Evolutionary conservation across 139 green algal species (phyloP).

Genomic region (Auxenochlorella protothecoides): DNA sequence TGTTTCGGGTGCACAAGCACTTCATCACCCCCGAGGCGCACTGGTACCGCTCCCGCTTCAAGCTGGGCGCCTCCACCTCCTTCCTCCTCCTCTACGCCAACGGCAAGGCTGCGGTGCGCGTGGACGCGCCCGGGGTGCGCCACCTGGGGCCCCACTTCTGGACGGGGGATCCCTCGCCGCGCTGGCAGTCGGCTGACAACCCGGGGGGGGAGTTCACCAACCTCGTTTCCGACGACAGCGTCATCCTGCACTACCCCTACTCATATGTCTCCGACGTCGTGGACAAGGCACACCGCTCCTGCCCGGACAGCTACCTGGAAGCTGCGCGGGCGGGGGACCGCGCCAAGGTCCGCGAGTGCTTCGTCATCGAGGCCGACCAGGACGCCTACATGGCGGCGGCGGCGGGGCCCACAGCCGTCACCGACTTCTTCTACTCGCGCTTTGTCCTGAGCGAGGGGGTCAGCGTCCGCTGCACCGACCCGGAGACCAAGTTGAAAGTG

Average conservation of each 20-base stretch:
- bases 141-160: slow-evolving; percentile 28
- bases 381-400: slow-evolving; percentile 30
- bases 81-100: slow-evolving; percentile 47
- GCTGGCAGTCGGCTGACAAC: slow-evolving; percentile 11
- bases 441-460: slow-evolving; percentile 28
- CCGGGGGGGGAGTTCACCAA: slow-evolving; percentile 12
- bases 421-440: slow-evolving; percentile 20
- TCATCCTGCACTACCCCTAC: slow-evolving; percentile 33
- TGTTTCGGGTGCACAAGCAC: slow-evolving; percentile 49
- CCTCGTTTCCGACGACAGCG: slow-evolving; percentile 12
- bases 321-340: slow-evolving; percentile 1
- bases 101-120: slow-evolving; percentile 39
- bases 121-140: slow-evolving; percentile 14
- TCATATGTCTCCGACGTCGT: slow-evolving; percentile 14
- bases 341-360: slow-evolving; percentile 21
- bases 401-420: slow-evolving; percentile 1
- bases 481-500: slow-evolving; percentile 1
- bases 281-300: slow-evolving; percentile 24
- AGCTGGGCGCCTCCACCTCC: slow-evolving; percentile 16
- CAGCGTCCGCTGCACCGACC: slow-evolving; percentile 17
- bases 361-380: slow-evolving; percentile 26
- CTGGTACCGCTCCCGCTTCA: slow-evolving; percentile 19
- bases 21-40: slow-evolving; percentile 27
- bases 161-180: slow-evolving; percentile 8
- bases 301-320: slow-evolving; percentile 11